These are phyloP conservation scores for Neodidymelliopsis sp. DNA, from an alignment of 2,329 filamentous ascomycete genomes.

Conservation along the genomic window DNA sequence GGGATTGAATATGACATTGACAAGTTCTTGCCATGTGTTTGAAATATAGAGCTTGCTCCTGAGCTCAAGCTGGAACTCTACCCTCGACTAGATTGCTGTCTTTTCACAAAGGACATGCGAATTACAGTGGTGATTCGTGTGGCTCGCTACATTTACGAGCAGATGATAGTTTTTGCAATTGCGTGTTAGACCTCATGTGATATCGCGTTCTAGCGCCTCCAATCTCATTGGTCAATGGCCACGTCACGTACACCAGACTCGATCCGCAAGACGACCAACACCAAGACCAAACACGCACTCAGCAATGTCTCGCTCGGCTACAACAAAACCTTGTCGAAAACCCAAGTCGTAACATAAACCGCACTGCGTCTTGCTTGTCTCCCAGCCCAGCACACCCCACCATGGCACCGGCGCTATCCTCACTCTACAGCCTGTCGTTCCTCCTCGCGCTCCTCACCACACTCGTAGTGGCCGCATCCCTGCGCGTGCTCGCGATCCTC, in stretches of 20 bases:
- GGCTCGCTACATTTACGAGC: too few relatives aligned
- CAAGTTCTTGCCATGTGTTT: too few relatives aligned
- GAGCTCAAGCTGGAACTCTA: too few relatives aligned
- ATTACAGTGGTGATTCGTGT: too few relatives aligned
- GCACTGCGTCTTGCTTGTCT: too few relatives aligned
- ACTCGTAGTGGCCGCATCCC: constrained; percentile 41
- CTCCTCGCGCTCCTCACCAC: constrained; percentile 44
- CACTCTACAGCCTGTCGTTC: constrained; percentile 38
- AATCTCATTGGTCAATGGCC: not conserved
- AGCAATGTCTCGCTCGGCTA: not conserved
- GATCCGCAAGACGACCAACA: not conserved
- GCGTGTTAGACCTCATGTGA: constrained; percentile 1
- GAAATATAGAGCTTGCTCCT: too few relatives aligned
- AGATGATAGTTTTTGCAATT: too few relatives aligned
- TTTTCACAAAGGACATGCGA: too few relatives aligned
- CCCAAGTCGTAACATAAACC: not conserved
- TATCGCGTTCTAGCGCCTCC: not conserved
- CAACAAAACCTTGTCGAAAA: not conserved
- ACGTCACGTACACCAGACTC: too few relatives aligned
- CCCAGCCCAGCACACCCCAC: constrained; percentile 1
- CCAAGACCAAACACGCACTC: not conserved
- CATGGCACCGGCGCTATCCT: constrained; percentile 31
- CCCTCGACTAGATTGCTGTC: too few relatives aligned
- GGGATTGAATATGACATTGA: not conserved
- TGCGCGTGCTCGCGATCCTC: constrained; percentile 53